Evolutionary conservation across 495 filamentous ascomycete genomes (phyloP), one percentile per base, ranked within the genome.

Genomic region (Aspergillus biplanus): DNA sequence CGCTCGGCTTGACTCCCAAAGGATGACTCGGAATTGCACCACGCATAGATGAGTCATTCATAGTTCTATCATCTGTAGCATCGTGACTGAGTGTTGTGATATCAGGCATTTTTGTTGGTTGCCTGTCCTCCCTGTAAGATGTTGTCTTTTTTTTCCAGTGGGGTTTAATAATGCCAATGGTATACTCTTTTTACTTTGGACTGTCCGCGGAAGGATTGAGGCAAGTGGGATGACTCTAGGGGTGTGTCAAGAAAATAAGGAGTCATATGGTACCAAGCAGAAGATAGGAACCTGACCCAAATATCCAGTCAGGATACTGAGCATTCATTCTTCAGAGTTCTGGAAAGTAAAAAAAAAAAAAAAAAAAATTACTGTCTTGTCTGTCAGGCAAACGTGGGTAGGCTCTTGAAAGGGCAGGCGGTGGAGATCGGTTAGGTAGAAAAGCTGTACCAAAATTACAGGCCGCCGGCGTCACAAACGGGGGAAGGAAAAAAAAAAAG

Each of bases 1-100:
- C 95, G 68, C 87, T 84, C 0, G 95, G 95, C 69, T 92, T 96
- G 66, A 98, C 84, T 47, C 89, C 88, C 34, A 97, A 78, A 21
- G 94, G 94, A 80, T 99, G 95, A 47, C 81, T 79, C 15, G 90
- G 90, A 55, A 97, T 88, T 35, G 75, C 71, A 59, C 79, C 73
- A 58, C 59, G 52, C 31, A 35, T 63, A 12, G 54, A 11, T 13
- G 52, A 7, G 46, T 65, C 64, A 34, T 67, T 56, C 21, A 61
- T 15, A 39, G 47, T 52, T 42, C 71, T 64, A 15, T 65, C 65
- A 56, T 52, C 21, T 34, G 33, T 31, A 32, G 12, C 3, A 33
- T 37, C 52, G 34, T 32, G 33, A 18, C 42, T 39, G 31, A 53
- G 34, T 11, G 56, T 73, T 64, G 72, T 72, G 63, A 76, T 75